Conservation (phyloP, 305 asterid genomes). For the Solanum aculeatissimum region DNA sequence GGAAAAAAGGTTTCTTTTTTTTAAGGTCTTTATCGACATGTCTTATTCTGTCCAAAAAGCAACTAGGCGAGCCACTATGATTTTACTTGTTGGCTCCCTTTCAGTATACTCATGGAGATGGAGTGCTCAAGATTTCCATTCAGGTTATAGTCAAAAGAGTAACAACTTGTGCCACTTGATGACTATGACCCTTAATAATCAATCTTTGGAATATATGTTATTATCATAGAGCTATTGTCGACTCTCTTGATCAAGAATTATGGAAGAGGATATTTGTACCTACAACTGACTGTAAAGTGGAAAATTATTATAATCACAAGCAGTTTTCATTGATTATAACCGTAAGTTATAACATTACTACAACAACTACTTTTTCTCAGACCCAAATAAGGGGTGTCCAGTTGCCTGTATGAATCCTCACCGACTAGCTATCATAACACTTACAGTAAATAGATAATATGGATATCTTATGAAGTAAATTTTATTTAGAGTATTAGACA, state of each 20-base stretch:
- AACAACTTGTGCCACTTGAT: constrained; percentile 18
- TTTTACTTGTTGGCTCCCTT: constrained; percentile 13
- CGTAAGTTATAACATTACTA: not conserved
- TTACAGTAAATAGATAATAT: not conserved
- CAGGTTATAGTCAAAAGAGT: constrained; percentile 8
- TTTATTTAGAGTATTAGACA: not conserved
- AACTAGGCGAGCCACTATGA: constrained; percentile 12
- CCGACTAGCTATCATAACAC: not conserved
- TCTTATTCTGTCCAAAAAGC: constrained; percentile 25
- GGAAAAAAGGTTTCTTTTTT: not conserved
- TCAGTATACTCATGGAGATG: constrained; percentile 8
- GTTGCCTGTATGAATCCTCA: not conserved
- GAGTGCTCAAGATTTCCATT: constrained; percentile 2
- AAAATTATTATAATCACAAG: not conserved
- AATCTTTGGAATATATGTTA: not conserved
- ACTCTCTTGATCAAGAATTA: not conserved
- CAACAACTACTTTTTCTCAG: not conserved
- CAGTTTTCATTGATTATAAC: not conserved
- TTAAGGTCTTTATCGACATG: constrained; percentile 14
- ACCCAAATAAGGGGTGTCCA: not conserved
- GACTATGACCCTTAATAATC: constrained; percentile 14
- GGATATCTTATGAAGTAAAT: not conserved
- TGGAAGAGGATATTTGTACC: not conserved
- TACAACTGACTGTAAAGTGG: not conserved
- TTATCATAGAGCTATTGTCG: not conserved